Base-by-base conservation (phyloP, 2,329 filamentous ascomycete genomes). In the Fusarium sp. region DNA sequence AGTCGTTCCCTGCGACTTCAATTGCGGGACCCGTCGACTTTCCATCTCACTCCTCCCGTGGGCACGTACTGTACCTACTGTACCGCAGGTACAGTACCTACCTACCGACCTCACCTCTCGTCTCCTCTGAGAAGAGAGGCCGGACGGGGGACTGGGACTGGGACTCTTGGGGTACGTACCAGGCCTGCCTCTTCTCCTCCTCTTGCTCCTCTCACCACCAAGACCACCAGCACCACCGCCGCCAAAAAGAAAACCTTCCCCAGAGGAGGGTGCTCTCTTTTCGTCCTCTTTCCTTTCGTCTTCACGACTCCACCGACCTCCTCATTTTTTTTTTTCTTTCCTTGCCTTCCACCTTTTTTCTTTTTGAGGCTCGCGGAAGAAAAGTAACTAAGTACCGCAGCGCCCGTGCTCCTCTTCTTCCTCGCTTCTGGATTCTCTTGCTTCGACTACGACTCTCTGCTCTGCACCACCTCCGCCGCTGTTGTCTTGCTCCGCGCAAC, bases 221-320 rank as follows among this genome's bases (percentile, higher is more conserved):
- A 70, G 70, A 74, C 73, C 78, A 76, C 78, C 77, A 79, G 69
- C 71, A 74, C 73, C 78, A 76, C 80, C 76, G 74, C 77, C 79
- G 74, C 77, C 78, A 75, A 80, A 80, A 80, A 80, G 73, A 80
- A 80, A 81, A 79, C 78, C 79, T 74, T 79, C 73, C 78, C 79
- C 77, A 71, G 73, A 73, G 65, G 76, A 70, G 65, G 71, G 62
- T 72, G 67, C 63, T 59, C 69, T 70, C 71, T 66, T 66, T 79
- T 75, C 69, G 71, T 76, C 72, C 72, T 70, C 69, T 79, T 77
- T 76, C 76, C 75, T 78, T 79, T 78, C 74, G 75, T 79, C 80
- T 78, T 82, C 77, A 52, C 47, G 47, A 52, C 47, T 52, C 47
- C 47, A 52, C 47, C 47, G 47, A 52, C 47, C 47, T 52, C 47